These are phyloP conservation scores for Thelonectria olida DNA, from an alignment of 2,329 filamentous ascomycete species.

Conservation along the genomic window DNA sequence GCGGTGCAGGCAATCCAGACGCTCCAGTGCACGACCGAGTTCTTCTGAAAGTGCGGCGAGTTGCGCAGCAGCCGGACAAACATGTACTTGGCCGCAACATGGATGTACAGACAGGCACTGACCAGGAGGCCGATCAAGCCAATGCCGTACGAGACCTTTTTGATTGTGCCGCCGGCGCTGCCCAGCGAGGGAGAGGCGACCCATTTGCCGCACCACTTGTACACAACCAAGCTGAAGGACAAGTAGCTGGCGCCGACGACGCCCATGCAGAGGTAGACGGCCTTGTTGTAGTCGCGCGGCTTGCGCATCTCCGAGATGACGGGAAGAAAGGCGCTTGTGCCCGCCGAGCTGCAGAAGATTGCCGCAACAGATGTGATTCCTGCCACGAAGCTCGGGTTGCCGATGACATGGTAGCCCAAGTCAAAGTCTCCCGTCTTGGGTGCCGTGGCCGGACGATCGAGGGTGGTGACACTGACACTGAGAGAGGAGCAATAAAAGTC, in stretches of 20 bases:
- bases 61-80: constrained; percentile 51
- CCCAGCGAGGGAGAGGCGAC: constrained; percentile 70
- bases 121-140: constrained; percentile 52
- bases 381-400: constrained; percentile 64
- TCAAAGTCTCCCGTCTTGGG: constrained; percentile 67
- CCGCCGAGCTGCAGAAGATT: constrained; percentile 68
- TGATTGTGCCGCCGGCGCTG: constrained; percentile 66
- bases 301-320: constrained; percentile 73
- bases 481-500: not conserved
- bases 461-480: constrained; percentile 64
- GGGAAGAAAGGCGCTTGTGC: constrained; percentile 68
- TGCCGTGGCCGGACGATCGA: constrained; percentile 67
- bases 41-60: constrained; percentile 47
- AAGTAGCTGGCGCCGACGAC: constrained; percentile 67
- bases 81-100: constrained; percentile 47
- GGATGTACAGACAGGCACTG: constrained; percentile 27
- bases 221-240: constrained; percentile 67
- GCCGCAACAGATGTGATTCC: constrained; percentile 67
- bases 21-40: constrained; percentile 47
- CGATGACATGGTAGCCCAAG: constrained; percentile 65
- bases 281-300: constrained; percentile 36
- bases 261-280: constrained; percentile 66
- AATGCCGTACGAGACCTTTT: constrained; percentile 70
- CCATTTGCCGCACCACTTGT: constrained; percentile 69
- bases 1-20: constrained; percentile 48